These are phyloP conservation scores for Penstemon newberryi DNA, from an alignment of 257 asterid genomes.

Conservation along the genomic window DNA sequence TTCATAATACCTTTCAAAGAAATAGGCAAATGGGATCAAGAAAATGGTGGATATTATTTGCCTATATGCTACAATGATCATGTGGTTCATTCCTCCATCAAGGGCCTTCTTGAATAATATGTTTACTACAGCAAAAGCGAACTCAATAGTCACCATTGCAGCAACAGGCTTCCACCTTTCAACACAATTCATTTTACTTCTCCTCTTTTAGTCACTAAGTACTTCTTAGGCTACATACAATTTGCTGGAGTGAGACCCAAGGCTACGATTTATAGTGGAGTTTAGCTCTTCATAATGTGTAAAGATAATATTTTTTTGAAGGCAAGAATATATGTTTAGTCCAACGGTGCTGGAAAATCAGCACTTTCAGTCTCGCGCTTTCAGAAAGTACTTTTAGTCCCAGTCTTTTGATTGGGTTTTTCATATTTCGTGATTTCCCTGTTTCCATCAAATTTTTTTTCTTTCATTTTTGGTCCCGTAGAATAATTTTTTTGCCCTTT, in stretches of 20 bases:
- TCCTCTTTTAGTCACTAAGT: neutral
- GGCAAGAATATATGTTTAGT: no score
- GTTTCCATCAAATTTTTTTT: no score
- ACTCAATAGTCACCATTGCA: constrained; percentile 51
- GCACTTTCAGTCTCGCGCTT: no score
- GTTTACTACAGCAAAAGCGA: constrained; percentile 44
- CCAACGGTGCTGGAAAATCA: no score
- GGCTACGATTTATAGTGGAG: constrained; percentile 17
- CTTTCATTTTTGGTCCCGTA: no score
- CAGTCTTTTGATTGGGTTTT: no score
- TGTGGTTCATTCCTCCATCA: constrained; percentile 45
- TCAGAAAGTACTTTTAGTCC: no score
- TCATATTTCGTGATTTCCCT: no score
- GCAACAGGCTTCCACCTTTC: constrained; percentile 42
- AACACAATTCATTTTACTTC: constrained; percentile 17
- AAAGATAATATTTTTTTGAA: no score
- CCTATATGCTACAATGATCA: constrained; percentile 47
- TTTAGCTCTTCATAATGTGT: neutral
- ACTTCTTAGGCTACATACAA: neutral
- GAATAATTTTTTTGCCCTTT: no score
- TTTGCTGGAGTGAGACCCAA: neutral
- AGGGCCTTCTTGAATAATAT: constrained; percentile 53
- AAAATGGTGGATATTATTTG: constrained; percentile 44
- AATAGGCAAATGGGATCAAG: constrained; percentile 60
- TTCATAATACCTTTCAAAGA: constrained; percentile 50